Conservation (phyloP, 2,329 filamentous ascomycete genomes). For the Colletotrichum destructivum region DNA sequence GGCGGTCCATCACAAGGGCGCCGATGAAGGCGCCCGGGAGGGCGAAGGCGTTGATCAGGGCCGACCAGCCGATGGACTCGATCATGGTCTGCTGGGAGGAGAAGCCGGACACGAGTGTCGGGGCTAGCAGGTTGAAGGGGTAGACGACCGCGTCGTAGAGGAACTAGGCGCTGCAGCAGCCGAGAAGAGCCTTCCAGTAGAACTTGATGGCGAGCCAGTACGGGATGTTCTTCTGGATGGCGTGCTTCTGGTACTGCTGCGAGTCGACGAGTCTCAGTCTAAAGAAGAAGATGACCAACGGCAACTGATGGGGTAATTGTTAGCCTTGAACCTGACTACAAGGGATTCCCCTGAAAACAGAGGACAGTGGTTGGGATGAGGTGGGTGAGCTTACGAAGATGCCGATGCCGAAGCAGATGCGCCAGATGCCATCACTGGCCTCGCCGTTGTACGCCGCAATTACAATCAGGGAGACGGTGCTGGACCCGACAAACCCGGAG, state of each 20-base stretch:
- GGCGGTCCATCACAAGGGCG: slow-evolving; percentile 45
- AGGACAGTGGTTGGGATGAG: no score
- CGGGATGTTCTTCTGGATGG: slow-evolving; percentile 47
- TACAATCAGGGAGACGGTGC: slow-evolving; percentile 62
- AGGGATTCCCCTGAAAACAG: rapidly evolving
- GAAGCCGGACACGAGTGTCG: slow-evolving; percentile 45
- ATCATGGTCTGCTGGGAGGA: slow-evolving; percentile 42
- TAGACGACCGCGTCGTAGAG: slow-evolving; percentile 48
- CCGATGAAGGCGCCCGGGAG: slow-evolving; percentile 47
- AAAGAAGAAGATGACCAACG: slow-evolving; percentile 68
- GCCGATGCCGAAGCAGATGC: slow-evolving; percentile 59
- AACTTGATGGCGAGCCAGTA: slow-evolving; percentile 45
- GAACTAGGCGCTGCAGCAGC: slow-evolving; percentile 60
- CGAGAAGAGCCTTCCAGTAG: slow-evolving; percentile 64
- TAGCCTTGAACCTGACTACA: background rate
- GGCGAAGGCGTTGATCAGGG: slow-evolving; percentile 48
- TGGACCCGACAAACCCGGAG: slow-evolving; percentile 54
- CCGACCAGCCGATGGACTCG: slow-evolving; percentile 47
- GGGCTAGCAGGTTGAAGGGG: slow-evolving; percentile 44
- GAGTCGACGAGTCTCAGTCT: slow-evolving; percentile 66
- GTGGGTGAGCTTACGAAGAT: slow-evolving; percentile 50
- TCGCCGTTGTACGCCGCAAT: slow-evolving; percentile 53
- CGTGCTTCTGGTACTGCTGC: slow-evolving; percentile 54
- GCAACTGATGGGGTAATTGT: slow-evolving; percentile 46
- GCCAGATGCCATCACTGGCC: slow-evolving; percentile 60